phyloP scores from a whole-genome alignment of 768 basidiomycete species.

The Thelephora aurantiotincta region DNA sequence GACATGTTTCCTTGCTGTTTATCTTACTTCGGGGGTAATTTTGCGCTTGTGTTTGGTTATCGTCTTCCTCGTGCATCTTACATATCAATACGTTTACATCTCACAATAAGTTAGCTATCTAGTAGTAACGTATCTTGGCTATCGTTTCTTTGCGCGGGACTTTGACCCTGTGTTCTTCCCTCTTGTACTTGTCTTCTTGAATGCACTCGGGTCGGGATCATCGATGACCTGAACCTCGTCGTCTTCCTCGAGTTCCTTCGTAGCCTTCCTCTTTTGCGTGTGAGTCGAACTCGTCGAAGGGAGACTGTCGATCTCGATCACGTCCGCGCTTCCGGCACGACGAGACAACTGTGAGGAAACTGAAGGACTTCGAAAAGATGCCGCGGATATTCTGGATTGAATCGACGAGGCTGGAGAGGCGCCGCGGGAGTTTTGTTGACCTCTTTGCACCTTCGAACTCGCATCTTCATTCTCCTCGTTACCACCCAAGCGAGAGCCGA shows the following conservation, averaged over 20 bases:
- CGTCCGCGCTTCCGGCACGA: constrained; percentile 10
- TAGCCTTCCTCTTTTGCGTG: constrained; percentile 36
- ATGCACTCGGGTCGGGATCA: constrained; percentile 7
- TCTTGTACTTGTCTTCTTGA: constrained; percentile 11
- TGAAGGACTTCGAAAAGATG: constrained; percentile 34
- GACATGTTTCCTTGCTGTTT: not conserved
- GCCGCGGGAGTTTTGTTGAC: constrained; percentile 24
- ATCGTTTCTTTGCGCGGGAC: constrained; percentile 13
- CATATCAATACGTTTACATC: not conserved
- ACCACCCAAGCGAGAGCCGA: constrained; percentile 13
- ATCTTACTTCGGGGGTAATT: not conserved
- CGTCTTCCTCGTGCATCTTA: not conserved
- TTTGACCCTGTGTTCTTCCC: constrained; percentile 6
- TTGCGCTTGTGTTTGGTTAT: not conserved
- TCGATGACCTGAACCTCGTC: constrained; percentile 18
- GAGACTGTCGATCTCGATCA: constrained; percentile 30
- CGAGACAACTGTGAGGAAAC: constrained; percentile 19
- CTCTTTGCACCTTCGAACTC: constrained; percentile 1
- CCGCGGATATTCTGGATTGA: constrained; percentile 22
- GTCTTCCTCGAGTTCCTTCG: constrained; percentile 14
- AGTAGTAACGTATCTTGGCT: not conserved
- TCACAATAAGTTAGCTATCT: not conserved
- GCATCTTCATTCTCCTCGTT: constrained; percentile 12
- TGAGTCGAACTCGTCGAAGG: constrained; percentile 16
- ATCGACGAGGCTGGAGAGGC: constrained; percentile 36